Conservation (phyloP, 768 basidiomycete genomes). For the Pholiota molesta region DNA sequence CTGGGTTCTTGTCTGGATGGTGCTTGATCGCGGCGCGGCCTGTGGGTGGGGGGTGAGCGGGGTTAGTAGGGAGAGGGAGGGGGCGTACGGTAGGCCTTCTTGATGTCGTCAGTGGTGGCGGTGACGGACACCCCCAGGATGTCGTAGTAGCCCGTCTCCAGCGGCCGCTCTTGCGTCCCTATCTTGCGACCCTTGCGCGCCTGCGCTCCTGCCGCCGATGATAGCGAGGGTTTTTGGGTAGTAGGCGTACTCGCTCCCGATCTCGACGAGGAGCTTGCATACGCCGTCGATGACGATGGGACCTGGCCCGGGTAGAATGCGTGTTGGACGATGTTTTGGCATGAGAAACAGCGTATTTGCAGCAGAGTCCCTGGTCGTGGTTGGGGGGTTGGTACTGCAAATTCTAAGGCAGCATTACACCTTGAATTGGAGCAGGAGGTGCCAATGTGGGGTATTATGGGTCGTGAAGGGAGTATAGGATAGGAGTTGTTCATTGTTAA, state of each 20-base stretch:
- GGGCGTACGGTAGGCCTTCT: constrained; percentile 84
- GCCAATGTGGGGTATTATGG: constrained; percentile 65
- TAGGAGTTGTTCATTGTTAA: constrained; percentile 20
- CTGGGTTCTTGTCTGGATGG: constrained; percentile 91
- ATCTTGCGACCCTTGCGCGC: constrained; percentile 71
- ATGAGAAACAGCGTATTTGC: constrained; percentile 71
- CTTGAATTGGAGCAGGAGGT: constrained; percentile 55
- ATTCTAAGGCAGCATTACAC: constrained; percentile 65
- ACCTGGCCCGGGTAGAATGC: constrained; percentile 71
- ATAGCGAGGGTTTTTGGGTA: constrained; percentile 5
- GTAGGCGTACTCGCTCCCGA: constrained; percentile 9
- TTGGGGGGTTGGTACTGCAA: constrained; percentile 61
- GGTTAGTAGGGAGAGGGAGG: too few relatives aligned
- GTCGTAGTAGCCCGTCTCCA: constrained; percentile 93
- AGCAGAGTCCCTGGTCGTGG: constrained; percentile 56
- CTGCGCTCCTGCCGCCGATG: constrained; percentile 22
- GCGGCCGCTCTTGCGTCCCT: constrained; percentile 84
- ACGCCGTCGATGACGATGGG: constrained; percentile 26
- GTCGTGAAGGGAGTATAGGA: constrained; percentile 58
- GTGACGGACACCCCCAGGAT: constrained; percentile 74
- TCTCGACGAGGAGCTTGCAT: constrained; percentile 20
- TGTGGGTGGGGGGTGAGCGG: constrained; percentile 24
- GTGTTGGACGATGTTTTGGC: constrained; percentile 61
- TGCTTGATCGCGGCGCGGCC: constrained; percentile 87
- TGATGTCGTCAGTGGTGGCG: constrained; percentile 83